Conservation (phyloP, 176 grass and related monocot species). For the Zea luxurians region DNA sequence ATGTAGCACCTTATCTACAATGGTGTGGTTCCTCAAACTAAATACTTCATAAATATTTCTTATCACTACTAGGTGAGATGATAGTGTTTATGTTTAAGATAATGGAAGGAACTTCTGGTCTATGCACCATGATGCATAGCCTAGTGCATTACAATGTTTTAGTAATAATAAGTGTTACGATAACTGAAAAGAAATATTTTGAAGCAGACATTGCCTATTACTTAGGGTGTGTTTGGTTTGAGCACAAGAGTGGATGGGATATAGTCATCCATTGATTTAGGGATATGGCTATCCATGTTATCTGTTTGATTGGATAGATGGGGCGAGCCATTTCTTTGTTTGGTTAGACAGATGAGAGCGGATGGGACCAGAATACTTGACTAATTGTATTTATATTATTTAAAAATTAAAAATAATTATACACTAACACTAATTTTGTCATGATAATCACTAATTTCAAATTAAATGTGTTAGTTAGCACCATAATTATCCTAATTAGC, state of each 20-base stretch:
- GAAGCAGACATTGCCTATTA: neutral
- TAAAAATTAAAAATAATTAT: too few species aligned
- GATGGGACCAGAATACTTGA: too few species aligned
- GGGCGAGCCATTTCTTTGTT: too few species aligned
- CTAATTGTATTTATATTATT: too few species aligned
- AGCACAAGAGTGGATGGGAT: too few species aligned
- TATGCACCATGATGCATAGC: neutral
- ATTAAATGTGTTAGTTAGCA: neutral
- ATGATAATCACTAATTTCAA: neutral
- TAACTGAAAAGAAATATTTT: neutral
- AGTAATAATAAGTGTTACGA: neutral
- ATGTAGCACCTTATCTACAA: neutral
- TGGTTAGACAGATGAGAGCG: too few species aligned
- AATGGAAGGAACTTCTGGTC: neutral
- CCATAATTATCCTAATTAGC: neutral
- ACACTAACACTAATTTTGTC: too few species aligned
- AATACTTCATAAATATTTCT: neutral
- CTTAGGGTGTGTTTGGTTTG: too few species aligned
- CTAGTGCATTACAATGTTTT: constrained; percentile 1
- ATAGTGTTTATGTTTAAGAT: neutral
- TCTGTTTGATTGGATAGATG: too few species aligned
- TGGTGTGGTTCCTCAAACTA: neutral
- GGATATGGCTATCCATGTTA: too few species aligned
- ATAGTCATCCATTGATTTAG: too few species aligned
- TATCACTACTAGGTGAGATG: constrained; percentile 1